phyloP scores from a whole-genome alignment of 306 rosid genomes.

The Aeschynomene evenia region DNA sequence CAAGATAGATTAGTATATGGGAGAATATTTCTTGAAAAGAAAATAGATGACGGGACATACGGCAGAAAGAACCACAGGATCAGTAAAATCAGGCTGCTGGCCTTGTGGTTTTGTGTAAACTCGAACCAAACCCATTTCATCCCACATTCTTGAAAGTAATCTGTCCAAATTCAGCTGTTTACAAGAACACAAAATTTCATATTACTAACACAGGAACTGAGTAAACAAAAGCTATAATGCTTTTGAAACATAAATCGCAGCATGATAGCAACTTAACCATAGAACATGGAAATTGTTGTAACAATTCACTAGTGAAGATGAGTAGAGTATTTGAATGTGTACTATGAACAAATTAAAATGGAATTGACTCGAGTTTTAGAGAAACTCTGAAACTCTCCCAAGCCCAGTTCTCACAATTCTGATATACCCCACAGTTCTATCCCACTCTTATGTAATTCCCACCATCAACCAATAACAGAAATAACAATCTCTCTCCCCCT shows the following conservation, averaged over 20 bases:
- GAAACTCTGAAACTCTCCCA: no score
- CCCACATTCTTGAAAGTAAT: slow-evolving; percentile 96
- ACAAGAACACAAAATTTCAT: slow-evolving; percentile 19
- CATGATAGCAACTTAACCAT: no score
- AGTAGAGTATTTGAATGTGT: no score
- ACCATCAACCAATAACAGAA: no score
- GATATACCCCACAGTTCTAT: no score
- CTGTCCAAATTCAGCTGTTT: slow-evolving; percentile 94
- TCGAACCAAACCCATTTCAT: slow-evolving; percentile 98
- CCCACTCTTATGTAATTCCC: no score
- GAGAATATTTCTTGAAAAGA: slow-evolving; percentile 2
- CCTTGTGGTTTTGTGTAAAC: slow-evolving; percentile 99
- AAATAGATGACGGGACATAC: slow-evolving; percentile 51
- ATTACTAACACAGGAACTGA: not conserved
- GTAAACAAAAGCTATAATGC: not conserved
- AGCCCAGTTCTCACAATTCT: no score
- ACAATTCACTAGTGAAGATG: no score
- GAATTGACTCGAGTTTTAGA: no score
- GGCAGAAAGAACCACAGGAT: slow-evolving; percentile 92
- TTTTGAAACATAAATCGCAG: not conserved
- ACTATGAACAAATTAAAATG: no score
- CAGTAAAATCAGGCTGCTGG: slow-evolving; percentile 95
- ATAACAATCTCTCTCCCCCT: no score
- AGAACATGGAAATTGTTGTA: no score
- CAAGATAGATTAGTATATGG: slow-evolving; percentile 2